Evolutionary conservation across 805 yeast species (phyloP).

Genomic region (Lipomyces chichibuensis): DNA sequence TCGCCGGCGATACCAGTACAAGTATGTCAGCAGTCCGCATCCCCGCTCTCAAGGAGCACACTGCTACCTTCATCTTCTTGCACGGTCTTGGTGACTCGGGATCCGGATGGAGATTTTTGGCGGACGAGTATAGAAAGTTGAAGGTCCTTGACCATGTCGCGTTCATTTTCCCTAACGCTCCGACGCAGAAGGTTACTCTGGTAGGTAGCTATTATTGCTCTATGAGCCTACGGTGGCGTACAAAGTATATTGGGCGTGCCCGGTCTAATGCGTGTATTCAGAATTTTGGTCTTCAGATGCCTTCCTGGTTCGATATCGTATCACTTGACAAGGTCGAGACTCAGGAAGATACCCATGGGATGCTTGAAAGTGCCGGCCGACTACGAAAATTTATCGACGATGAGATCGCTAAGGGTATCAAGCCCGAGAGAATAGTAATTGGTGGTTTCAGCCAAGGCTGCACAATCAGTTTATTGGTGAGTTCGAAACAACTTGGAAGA

Average conservation of each 20-base stretch:
- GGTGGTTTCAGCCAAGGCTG: conserved; percentile 98
- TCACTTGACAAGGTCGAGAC: conserved; percentile 40
- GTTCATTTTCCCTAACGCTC: conserved; percentile 92
- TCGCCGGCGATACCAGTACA: not conserved
- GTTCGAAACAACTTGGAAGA: conserved; percentile 2
- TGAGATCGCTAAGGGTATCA: conserved; percentile 44
- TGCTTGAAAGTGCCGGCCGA: conserved; percentile 42
- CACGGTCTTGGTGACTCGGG: conserved; percentile 96
- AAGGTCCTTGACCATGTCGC: conserved; percentile 58
- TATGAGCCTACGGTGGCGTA: not conserved
- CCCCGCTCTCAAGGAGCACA: conserved; percentile 35
- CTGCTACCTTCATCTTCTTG: conserved; percentile 37
- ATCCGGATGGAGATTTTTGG: conserved; percentile 83
- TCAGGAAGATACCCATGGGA: conserved; percentile 47
- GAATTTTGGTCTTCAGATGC: conserved; percentile 67
- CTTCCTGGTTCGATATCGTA: conserved; percentile 70
- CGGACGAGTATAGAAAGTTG: conserved; percentile 55
- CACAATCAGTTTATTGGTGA: conserved; percentile 65
- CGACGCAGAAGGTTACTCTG: conserved; percentile 65
- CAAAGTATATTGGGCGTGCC: not conserved
- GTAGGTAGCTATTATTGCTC: conserved; percentile 33
- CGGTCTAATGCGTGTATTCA: conserved; percentile 4
- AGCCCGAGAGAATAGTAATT: conserved; percentile 62
- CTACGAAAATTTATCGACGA: conserved; percentile 42
- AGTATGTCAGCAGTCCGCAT: conserved; percentile 33